These are phyloP conservation scores for Orbilia brochopaga DNA, from an alignment of 2,329 filamentous ascomycete genomes.

Conservation along the genomic window DNA sequence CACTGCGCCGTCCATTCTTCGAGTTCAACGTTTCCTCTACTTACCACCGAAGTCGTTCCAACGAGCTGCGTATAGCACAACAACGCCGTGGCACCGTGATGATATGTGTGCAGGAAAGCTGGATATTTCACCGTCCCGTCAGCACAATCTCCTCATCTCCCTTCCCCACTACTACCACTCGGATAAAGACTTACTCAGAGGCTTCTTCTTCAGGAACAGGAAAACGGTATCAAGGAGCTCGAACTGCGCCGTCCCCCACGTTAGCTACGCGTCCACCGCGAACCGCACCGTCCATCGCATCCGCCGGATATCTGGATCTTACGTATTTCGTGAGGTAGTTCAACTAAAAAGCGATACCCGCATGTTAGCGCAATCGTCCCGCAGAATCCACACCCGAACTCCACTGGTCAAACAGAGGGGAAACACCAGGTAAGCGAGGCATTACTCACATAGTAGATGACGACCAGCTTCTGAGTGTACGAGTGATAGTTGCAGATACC, in stretches of 20 bases:
- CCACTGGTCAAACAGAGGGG: neutral
- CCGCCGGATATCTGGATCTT: conserved; percentile 14
- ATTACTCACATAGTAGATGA: conserved; percentile 88
- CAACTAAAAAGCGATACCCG: conserved; percentile 65
- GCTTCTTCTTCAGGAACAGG: conserved; percentile 99
- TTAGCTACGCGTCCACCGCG: conserved; percentile 27
- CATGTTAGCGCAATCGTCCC: conserved; percentile 56
- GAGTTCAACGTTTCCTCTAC: conserved; percentile 14
- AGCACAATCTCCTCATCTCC: conserved; percentile 23
- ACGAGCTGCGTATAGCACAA: conserved; percentile 98
- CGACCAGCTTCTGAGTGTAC: conserved; percentile 91
- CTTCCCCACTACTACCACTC: conserved; percentile 1
- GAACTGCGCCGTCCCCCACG: conserved; percentile 33
- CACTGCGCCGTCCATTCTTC: neutral
- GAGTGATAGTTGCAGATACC: conserved; percentile 81
- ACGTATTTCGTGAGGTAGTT: conserved; percentile 99
- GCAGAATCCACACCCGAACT: neutral
- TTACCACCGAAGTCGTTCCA: conserved; percentile 78
- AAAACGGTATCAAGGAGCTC: conserved; percentile 95
- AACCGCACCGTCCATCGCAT: conserved; percentile 2
- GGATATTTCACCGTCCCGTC: conserved; percentile 20
- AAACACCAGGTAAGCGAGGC: neutral
- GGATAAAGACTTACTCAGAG: conserved; percentile 69
- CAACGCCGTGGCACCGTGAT: conserved; percentile 94
- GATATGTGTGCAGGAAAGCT: conserved; percentile 98